phyloP scores from a whole-genome alignment of 176 grass and related monocot genomes.

The Oropetium thomaeum region DNA sequence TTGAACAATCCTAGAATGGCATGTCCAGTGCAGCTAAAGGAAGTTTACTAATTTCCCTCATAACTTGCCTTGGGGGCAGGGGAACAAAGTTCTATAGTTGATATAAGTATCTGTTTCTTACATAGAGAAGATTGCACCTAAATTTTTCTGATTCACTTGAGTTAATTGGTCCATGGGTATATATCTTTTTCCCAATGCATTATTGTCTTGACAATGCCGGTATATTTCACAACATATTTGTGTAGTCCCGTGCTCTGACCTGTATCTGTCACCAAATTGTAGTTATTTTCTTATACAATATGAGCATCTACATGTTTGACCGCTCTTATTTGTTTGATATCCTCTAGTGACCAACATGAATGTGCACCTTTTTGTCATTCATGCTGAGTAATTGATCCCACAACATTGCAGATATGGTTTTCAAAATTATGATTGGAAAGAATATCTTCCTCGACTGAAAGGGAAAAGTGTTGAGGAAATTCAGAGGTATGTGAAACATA shows the following conservation, averaged over 20 bases:
- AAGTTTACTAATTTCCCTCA: neutral
- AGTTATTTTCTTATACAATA: constrained; percentile 13
- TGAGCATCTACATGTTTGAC: neutral
- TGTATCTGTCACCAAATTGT: constrained; percentile 19
- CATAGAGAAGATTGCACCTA: neutral
- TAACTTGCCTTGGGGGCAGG: neutral
- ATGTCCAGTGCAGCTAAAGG: neutral
- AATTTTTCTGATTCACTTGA: neutral
- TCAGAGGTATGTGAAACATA: constrained; percentile 61
- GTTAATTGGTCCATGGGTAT: constrained; percentile 3
- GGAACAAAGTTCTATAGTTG: neutral
- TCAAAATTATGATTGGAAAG: constrained; percentile 95
- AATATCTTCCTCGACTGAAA: constrained; percentile 91
- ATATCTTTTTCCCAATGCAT: neutral
- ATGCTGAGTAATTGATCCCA: neutral
- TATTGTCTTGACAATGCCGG: constrained; percentile 17
- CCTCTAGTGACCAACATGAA: constrained; percentile 5
- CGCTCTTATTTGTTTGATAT: neutral
- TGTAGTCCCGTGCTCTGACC: neutral
- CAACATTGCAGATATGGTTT: constrained; percentile 78
- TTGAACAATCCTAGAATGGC: neutral
- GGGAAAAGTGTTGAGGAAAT: constrained; percentile 82
- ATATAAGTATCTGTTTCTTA: constrained; percentile 8
- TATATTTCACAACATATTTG: neutral
- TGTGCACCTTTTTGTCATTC: neutral